These are phyloP conservation scores for Arthromyces matolae DNA, from an alignment of 768 basidiomycete species.

Conservation along the genomic window DNA sequence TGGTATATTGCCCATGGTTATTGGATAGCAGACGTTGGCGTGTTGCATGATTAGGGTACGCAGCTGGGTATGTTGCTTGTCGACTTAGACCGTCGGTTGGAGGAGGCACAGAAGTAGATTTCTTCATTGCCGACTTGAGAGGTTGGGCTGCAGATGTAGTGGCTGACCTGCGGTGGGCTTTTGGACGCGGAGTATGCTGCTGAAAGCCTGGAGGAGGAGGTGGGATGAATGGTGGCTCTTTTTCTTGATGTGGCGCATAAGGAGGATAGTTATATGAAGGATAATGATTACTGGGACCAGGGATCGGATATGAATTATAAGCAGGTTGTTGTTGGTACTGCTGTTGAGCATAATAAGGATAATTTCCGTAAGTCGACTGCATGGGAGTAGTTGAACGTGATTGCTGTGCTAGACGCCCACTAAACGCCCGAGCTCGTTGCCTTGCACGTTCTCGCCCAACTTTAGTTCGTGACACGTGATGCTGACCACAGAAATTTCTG, in stretches of 20 bases:
- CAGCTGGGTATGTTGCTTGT: conserved; percentile 20
- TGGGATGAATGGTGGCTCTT: conserved; percentile 17
- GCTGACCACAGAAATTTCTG: neutral
- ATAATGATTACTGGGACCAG: conserved; percentile 37
- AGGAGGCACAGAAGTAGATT: conserved; percentile 26
- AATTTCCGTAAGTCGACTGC: conserved; percentile 36
- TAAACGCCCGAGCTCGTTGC: too few relatives aligned
- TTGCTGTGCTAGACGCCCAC: too few relatives aligned
- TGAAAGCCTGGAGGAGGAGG: conserved; percentile 8
- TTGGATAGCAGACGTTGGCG: conserved; percentile 8
- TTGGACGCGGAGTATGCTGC: conserved; percentile 24
- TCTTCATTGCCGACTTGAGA: conserved; percentile 60
- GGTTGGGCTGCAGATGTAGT: conserved; percentile 24
- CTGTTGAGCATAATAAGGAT: conserved; percentile 44
- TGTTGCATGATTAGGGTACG: conserved; percentile 10
- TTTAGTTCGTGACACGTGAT: conserved; percentile 13
- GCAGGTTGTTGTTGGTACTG: conserved; percentile 39
- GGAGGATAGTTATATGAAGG: conserved; percentile 30
- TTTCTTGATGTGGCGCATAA: conserved; percentile 19
- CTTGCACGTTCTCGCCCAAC: too few relatives aligned
- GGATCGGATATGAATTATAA: conserved; percentile 31
- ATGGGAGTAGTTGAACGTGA: too few relatives aligned
- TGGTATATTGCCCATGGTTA: conserved; percentile 5
- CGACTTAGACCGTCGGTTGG: conserved; percentile 22
- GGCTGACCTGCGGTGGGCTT: conserved; percentile 33